Conservation (phyloP, 257 asterid species). For the Solanum ossicruentum region DNA sequence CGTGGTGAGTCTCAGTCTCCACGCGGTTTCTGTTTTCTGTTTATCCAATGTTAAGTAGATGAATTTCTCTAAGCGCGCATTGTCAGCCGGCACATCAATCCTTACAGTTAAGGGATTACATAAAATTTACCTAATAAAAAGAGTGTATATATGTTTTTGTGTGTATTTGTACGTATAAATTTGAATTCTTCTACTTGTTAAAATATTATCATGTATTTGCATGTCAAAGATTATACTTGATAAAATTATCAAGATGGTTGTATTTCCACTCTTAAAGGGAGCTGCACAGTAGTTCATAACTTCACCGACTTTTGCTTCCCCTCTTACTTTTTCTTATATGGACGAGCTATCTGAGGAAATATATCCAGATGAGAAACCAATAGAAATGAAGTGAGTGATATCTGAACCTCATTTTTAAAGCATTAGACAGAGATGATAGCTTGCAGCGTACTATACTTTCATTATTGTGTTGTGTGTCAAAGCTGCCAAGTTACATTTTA, state of each 20-base stretch:
- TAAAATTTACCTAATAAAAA: not conserved
- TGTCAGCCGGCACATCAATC: not conserved
- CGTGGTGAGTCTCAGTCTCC: constrained; percentile 28
- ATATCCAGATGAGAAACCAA: constrained; percentile 41
- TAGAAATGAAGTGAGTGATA: constrained; percentile 55
- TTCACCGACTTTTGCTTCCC: constrained; percentile 89
- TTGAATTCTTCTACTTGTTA: not conserved
- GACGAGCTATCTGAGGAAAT: constrained; percentile 63
- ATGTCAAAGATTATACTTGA: not conserved
- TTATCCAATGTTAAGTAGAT: not conserved
- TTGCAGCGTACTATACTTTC: not conserved
- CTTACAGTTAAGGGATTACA: not conserved
- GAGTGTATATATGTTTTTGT: not conserved
- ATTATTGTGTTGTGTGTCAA: not conserved
- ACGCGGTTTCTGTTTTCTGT: not conserved
- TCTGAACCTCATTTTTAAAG: not conserved
- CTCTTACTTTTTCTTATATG: constrained; percentile 87
- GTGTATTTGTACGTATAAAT: not conserved
- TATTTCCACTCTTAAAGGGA: constrained; percentile 43
- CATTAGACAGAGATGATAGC: not conserved
- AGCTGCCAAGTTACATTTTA: constrained; percentile 59
- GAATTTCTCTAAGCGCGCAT: not conserved
- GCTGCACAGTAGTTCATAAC: constrained; percentile 63
- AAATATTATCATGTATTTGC: not conserved
- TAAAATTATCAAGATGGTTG: constrained; percentile 63